A percentile compares a stretch with the other conserved stretches of the same genome.
phyloP scores from a whole-genome alignment of 805 yeast genomes.

The Wickerhamiella dianesei region DNA sequence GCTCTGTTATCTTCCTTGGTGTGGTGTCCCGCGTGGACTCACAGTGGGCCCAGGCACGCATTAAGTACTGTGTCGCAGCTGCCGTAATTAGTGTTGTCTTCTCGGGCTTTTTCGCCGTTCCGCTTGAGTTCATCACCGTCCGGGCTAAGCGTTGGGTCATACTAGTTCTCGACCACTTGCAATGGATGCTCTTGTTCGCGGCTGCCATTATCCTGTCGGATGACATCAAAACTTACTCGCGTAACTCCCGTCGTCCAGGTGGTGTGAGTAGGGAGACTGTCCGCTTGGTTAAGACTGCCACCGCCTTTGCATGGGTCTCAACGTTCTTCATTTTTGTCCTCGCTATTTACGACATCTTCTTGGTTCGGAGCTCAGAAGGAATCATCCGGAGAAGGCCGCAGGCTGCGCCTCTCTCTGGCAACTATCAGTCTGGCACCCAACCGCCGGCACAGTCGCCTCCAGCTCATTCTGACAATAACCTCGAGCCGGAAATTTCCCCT shows the following conservation, averaged over 20 bases:
- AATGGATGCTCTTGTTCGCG: slow-evolving; percentile 5
- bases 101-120: slow-evolving; percentile 3
- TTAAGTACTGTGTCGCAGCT: slow-evolving; percentile 5
- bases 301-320: slow-evolving; percentile 4
- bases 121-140: slow-evolving; percentile 3
- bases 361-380: not conserved
- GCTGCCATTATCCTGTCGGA: slow-evolving; percentile 6
- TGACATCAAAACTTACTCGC: slow-evolving; percentile 5
- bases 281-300: slow-evolving; percentile 5
- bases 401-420: not conserved
- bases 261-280: slow-evolving; percentile 1
- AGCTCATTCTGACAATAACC: not conserved
- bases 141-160: slow-evolving; percentile 2
- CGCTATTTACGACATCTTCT: not conserved
- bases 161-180: slow-evolving; percentile 2
- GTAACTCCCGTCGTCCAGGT: not conserved
- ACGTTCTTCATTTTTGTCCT: not conserved
- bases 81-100: slow-evolving; percentile 4
- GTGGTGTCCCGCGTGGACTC: slow-evolving; percentile 4
- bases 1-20: slow-evolving; percentile 4
- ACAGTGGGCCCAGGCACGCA: slow-evolving; percentile 4
- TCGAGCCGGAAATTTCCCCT: not conserved
- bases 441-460: not conserved
- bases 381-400: not conserved
- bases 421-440: not conserved